These are phyloP conservation scores for Mycena venus DNA, from an alignment of 768 basidiomycete species.

Conservation along the genomic window DNA sequence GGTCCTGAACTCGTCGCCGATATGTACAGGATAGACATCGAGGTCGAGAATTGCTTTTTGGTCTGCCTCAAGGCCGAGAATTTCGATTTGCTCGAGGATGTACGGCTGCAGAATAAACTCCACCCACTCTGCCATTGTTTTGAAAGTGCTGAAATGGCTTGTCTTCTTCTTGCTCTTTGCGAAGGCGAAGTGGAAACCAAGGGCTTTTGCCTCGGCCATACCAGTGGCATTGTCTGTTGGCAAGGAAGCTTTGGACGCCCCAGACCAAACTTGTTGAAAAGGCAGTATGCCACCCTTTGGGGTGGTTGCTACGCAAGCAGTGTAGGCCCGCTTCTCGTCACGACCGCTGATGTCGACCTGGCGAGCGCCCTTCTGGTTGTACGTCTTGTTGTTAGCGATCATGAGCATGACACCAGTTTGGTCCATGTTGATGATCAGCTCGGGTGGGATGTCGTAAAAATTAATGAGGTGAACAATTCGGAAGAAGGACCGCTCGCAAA, in stretches of 20 bases:
- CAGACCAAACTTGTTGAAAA: conserved; percentile 47
- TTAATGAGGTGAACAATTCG: not conserved
- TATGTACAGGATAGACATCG: not conserved
- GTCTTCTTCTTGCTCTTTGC: conserved; percentile 35
- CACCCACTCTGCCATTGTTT: conserved; percentile 43
- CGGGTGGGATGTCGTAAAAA: too few species aligned
- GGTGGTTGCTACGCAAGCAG: not conserved
- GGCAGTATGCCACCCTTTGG: conserved; percentile 42
- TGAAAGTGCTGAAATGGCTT: conserved; percentile 43
- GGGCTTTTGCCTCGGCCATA: conserved; percentile 23
- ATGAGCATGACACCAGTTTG: not conserved
- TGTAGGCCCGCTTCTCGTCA: not conserved
- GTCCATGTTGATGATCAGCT: not conserved
- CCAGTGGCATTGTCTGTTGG: conserved; percentile 24
- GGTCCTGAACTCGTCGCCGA: not conserved
- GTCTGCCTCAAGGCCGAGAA: conserved; percentile 23
- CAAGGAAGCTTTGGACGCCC: conserved; percentile 30
- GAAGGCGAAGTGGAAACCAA: conserved; percentile 39
- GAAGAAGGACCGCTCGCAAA: not conserved
- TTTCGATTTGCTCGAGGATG: conserved; percentile 18
- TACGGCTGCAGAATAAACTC: conserved; percentile 31
- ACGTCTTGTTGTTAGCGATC: not conserved
- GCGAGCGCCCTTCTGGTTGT: not conserved
- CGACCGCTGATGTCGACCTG: not conserved
- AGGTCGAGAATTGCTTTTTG: conserved; percentile 39